A percentile compares a stretch with the other conserved stretches of the same genome.
These are phyloP conservation scores for Amauroascus verrucosus DNA, from an alignment of 2,329 filamentous ascomycete genomes.

Conservation along the genomic window DNA sequence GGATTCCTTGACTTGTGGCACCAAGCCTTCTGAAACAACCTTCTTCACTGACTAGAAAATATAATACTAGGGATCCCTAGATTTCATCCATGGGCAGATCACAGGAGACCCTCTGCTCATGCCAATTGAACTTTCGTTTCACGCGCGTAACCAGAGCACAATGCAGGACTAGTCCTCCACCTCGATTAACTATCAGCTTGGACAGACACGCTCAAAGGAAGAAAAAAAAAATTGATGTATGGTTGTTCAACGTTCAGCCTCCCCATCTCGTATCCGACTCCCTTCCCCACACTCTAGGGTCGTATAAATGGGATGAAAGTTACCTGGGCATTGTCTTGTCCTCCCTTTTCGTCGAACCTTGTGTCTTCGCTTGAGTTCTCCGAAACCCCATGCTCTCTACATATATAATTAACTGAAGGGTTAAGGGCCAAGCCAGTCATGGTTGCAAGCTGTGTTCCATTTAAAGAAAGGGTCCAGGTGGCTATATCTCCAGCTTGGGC, in stretches of 20 bases:
- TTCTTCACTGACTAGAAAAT: not conserved
- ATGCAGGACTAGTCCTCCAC: not conserved
- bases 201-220: not conserved
- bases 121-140: not conserved
- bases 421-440: constrained; percentile 1
- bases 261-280: not conserved
- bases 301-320: not conserved
- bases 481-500: not conserved
- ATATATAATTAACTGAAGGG: not conserved
- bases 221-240: not conserved
- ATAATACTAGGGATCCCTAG: not conserved
- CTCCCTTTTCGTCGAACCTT: not conserved
- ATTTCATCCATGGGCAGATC: not conserved
- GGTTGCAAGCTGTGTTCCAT: not conserved
- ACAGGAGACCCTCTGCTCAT: not conserved
- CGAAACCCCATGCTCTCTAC: not conserved
- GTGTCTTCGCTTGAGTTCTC: not conserved
- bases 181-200: not conserved
- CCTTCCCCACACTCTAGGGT: not conserved
- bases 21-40: not conserved
- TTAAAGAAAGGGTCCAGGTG: not conserved
- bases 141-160: not conserved
- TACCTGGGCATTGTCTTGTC: not conserved
- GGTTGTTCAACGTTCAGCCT: not conserved
- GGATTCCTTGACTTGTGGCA: not conserved